A percentile compares a stretch with the other conserved stretches of the same genome.
These are phyloP conservation scores for Sequoia sempervirens DNA, from an alignment of 75 land plant genomes.

Conservation along the genomic window DNA sequence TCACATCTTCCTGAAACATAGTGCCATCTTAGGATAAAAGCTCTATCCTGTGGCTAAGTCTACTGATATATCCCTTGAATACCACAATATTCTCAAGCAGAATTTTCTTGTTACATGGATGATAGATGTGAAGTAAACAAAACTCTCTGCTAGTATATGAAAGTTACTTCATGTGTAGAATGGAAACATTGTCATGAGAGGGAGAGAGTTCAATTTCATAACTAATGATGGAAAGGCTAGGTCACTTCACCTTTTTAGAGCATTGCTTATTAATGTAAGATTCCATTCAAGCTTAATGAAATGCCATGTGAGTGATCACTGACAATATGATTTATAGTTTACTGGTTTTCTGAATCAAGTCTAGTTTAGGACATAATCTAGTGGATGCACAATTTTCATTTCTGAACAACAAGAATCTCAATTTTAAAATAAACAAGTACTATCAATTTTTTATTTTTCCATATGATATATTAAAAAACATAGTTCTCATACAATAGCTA, in stretches of 20 bases:
- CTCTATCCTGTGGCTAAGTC: not conserved
- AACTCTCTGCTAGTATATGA: not conserved
- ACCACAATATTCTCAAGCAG: not conserved
- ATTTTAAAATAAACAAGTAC: too few species aligned
- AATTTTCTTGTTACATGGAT: not conserved
- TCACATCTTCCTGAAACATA: not conserved
- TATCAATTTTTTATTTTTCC: too few species aligned
- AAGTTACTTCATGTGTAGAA: not conserved
- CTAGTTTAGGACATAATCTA: too few species aligned
- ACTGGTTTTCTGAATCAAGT: too few species aligned
- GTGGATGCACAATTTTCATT: too few species aligned
- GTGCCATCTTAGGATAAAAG: not conserved
- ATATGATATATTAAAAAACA: too few species aligned
- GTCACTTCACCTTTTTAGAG: not conserved
- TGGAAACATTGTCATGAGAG: not conserved
- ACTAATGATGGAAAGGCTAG: not conserved
- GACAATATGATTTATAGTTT: too few species aligned
- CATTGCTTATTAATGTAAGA: not conserved
- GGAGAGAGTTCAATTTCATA: not conserved
- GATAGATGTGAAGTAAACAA: not conserved
- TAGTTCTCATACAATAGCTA: not conserved
- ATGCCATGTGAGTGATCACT: too few species aligned
- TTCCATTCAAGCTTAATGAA: not conserved
- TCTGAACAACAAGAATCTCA: too few species aligned
- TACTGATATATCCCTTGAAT: not conserved